Percentiles rank a stretch among this genome's conserved stretches.
phyloP scores from a whole-genome alignment of 78 protist species.

The Acrasis kona region DNA sequence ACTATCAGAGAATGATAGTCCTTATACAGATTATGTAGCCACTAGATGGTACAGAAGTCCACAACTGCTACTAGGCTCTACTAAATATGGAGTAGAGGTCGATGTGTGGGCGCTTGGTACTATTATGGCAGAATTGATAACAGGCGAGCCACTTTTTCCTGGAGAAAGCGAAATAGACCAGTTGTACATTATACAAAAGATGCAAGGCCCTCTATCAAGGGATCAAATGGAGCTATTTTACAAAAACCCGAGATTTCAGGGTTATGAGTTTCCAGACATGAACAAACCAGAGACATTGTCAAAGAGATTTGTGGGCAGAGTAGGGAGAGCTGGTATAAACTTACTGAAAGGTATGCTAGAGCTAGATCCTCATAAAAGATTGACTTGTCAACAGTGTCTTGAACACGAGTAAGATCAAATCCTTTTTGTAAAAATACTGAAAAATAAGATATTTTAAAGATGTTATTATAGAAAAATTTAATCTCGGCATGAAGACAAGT shows the following conservation, averaged over 20 bases:
- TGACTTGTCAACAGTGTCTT: not conserved
- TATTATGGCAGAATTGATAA: slow-evolving; percentile 58
- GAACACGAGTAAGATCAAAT: not conserved
- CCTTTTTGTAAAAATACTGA: too few relatives aligned
- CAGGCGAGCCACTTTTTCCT: slow-evolving; percentile 60
- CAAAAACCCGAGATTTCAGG: slow-evolving; percentile 30
- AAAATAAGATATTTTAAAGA: too few relatives aligned
- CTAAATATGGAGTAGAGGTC: slow-evolving; percentile 28
- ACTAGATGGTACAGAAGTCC: slow-evolving; percentile 79
- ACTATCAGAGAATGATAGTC: not conserved
- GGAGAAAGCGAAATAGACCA: slow-evolving; percentile 67
- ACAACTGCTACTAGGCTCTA: slow-evolving; percentile 41
- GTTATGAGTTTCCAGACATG: slow-evolving; percentile 27
- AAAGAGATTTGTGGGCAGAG: slow-evolving; percentile 15
- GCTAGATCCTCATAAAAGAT: slow-evolving; percentile 3
- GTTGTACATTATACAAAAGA: slow-evolving; percentile 39
- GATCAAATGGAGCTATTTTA: slow-evolving; percentile 20
- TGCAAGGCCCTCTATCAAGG: slow-evolving; percentile 17
- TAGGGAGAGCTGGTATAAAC: slow-evolving; percentile 16
- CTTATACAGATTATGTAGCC: slow-evolving; percentile 72
- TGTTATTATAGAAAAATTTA: too few relatives aligned
- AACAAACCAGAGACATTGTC: slow-evolving; percentile 33
- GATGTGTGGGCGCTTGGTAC: slow-evolving; percentile 72
- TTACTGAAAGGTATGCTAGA: not conserved
- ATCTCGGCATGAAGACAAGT: too few relatives aligned